phyloP scores from a whole-genome alignment of 805 yeast genomes.

The Pichia deserticola region DNA sequence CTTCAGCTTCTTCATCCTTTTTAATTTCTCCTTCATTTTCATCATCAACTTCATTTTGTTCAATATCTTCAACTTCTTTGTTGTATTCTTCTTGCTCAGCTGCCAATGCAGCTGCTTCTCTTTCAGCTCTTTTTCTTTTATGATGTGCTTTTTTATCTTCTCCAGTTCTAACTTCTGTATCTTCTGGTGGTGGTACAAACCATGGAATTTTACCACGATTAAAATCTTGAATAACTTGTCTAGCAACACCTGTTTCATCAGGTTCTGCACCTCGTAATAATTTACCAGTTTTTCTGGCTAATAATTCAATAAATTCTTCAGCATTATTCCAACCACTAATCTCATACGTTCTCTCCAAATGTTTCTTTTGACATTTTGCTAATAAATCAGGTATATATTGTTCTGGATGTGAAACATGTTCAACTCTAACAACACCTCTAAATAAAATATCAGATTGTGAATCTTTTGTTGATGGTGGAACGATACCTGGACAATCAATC shows the following conservation, averaged over 20 bases:
- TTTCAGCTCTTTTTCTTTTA: conserved; percentile 47
- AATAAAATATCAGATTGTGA: conserved; percentile 85
- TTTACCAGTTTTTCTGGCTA: conserved; percentile 91
- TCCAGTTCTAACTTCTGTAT: conserved; percentile 48
- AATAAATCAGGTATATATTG: conserved; percentile 87
- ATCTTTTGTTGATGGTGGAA: conserved; percentile 89
- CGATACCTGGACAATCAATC: conserved; percentile 98
- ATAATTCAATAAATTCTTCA: conserved; percentile 76
- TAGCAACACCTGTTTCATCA: conserved; percentile 88
- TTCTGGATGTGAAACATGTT: conserved; percentile 91
- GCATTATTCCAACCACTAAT: conserved; percentile 80
- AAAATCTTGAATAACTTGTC: conserved; percentile 85
- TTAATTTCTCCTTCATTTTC: conserved; percentile 20
- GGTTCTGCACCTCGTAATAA: conserved; percentile 96
- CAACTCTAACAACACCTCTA: conserved; percentile 98
- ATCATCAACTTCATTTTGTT: conserved; percentile 18
- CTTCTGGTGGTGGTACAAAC: conserved; percentile 92
- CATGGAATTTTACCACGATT: conserved; percentile 97
- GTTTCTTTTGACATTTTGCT: conserved; percentile 77
- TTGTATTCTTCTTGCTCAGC: conserved; percentile 19
- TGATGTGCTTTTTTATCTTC: conserved; percentile 48
- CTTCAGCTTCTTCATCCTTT: conserved; percentile 16
- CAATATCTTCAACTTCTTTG: conserved; percentile 15
- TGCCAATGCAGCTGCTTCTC: conserved; percentile 28
- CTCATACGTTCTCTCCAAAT: conserved; percentile 92